phyloP scores from a whole-genome alignment of 768 basidiomycete species.

The Pisolithus orientalis region DNA sequence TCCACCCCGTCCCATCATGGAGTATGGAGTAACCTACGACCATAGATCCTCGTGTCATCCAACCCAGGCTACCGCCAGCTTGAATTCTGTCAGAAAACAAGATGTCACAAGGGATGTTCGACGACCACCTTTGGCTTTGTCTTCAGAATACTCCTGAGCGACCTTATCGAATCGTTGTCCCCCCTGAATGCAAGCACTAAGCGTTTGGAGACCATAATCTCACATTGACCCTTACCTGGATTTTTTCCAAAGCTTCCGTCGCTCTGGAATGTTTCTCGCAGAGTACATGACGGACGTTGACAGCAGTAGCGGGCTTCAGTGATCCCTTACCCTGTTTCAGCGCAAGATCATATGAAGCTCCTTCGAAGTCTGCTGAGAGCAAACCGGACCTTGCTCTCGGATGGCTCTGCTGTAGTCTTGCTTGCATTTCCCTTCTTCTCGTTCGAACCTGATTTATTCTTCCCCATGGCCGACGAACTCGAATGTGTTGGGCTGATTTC shows the following conservation, averaged over 20 bases:
- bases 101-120: neutral
- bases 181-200: conserved; percentile 36
- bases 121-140: conserved; percentile 73
- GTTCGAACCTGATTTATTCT: conserved; percentile 20
- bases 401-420: conserved; percentile 15
- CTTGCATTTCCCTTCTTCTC: conserved; percentile 18
- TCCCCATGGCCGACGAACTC: conserved; percentile 14
- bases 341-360: neutral
- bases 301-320: conserved; percentile 71
- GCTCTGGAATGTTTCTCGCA: conserved; percentile 86
- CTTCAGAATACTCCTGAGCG: conserved; percentile 85
- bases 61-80: conserved; percentile 84
- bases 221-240: conserved; percentile 47
- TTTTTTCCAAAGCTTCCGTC: conserved; percentile 69
- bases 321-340: conserved; percentile 43
- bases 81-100: conserved; percentile 1
- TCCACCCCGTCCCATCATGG: neutral
- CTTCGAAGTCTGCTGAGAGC: too few relatives aligned
- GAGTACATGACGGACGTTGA: conserved; percentile 83
- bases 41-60: conserved; percentile 86
- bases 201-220: neutral
- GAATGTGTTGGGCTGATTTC: too few relatives aligned
- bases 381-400: conserved; percentile 19
- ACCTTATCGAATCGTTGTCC: conserved; percentile 84
- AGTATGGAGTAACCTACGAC: conserved; percentile 40